A percentile compares a stretch with the other conserved stretches of the same genome.
phyloP scores from a whole-genome alignment of 768 basidiomycete species.

The Auricularia sp. region DNA sequence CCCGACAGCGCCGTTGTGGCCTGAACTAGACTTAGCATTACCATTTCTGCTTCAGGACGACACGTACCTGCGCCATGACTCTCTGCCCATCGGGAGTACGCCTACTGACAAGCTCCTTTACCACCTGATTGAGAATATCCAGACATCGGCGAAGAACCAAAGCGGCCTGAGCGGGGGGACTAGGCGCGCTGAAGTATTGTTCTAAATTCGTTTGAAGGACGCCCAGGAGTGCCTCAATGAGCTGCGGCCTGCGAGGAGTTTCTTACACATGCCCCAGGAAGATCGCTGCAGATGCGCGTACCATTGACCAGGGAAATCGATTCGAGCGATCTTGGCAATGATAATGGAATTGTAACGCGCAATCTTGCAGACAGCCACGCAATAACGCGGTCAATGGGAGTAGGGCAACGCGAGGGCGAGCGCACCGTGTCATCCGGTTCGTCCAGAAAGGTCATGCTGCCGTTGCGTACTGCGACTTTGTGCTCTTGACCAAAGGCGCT shows the following conservation, averaged over 20 bases:
- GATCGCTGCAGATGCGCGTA: conserved; percentile 20
- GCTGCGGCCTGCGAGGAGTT: conserved; percentile 40
- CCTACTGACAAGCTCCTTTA: conserved; percentile 60
- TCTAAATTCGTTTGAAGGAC: conserved; percentile 45
- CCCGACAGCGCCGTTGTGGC: background rate
- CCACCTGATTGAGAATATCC: conserved; percentile 48
- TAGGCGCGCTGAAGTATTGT: conserved; percentile 33
- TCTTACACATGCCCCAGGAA: background rate
- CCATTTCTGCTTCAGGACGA: conserved; percentile 1
- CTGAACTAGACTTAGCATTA: background rate
- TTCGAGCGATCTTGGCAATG: conserved; percentile 64
- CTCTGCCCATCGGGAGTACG: conserved; percentile 63
- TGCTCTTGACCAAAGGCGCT: background rate
- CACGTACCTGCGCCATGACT: conserved; percentile 49
- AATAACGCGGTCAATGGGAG: too few species aligned
- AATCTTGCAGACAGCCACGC: conserved; percentile 39
- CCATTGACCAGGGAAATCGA: conserved; percentile 70
- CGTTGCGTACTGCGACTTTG: background rate
- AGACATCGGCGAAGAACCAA: conserved; percentile 51
- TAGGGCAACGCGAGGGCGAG: background rate
- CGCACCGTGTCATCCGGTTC: conserved; percentile 69
- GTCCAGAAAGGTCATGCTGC: conserved; percentile 47
- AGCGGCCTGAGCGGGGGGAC: conserved; percentile 32
- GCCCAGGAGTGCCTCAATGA: conserved; percentile 43
- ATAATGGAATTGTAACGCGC: conserved; percentile 68